A percentile compares a stretch with the other conserved stretches of the same genome.
These are phyloP conservation scores for Candida caryicola DNA, from an alignment of 805 yeast species.

Conservation along the genomic window DNA sequence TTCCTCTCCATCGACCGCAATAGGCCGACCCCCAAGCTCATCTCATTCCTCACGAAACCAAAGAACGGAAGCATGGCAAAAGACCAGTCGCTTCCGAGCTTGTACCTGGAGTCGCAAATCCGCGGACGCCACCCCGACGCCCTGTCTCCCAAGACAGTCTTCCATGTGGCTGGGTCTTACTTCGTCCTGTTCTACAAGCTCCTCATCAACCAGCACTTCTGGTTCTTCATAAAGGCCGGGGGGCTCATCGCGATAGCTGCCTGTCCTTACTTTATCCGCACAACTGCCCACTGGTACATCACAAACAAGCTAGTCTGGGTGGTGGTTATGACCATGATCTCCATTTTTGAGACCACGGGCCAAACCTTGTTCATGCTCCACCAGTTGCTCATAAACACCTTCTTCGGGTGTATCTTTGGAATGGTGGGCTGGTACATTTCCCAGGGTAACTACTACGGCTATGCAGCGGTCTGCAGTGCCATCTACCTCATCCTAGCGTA, in stretches of 20 bases:
- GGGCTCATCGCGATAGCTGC: constrained; percentile 21
- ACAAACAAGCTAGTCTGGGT: constrained; percentile 27
- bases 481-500: constrained; percentile 20
- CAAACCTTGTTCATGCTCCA: constrained; percentile 26
- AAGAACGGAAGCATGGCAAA: constrained; percentile 1
- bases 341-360: constrained; percentile 29
- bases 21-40: constrained; percentile 19
- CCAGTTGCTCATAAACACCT: constrained; percentile 23
- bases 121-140: constrained; percentile 29
- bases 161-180: constrained; percentile 21
- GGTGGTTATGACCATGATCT: constrained; percentile 30
- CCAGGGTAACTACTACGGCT: constrained; percentile 33
- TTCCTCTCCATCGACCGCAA: constrained; percentile 20
- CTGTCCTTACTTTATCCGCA: constrained; percentile 24
- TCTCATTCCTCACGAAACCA: constrained; percentile 15
- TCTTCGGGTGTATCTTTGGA: constrained; percentile 29
- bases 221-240: constrained; percentile 32
- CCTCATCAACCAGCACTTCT: constrained; percentile 18
- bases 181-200: constrained; percentile 16
- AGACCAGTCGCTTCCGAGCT: background rate
- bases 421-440: constrained; percentile 36
- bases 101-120: constrained; percentile 8
- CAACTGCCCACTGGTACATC: constrained; percentile 30
- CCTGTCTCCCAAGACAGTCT: constrained; percentile 19
- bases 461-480: constrained; percentile 26